phyloP scores from a whole-genome alignment of 495 filamentous ascomycete species.

The Penicillium atrosanguineum region DNA sequence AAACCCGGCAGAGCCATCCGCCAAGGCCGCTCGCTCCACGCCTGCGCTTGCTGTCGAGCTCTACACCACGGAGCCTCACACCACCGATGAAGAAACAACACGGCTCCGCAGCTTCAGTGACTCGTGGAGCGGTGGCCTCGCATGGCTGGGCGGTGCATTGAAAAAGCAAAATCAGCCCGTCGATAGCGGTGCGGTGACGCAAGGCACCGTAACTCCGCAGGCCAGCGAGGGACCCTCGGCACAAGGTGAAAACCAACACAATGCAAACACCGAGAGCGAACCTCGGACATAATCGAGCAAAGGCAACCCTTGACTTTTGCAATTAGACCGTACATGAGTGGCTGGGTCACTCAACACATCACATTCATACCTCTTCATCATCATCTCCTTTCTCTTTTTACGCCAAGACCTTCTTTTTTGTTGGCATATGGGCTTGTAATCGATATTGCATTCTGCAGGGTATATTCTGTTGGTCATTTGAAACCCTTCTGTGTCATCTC shows the following conservation, averaged over 20 bases:
- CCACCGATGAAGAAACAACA: constrained; percentile 18
- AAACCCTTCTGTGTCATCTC: constrained; percentile 7
- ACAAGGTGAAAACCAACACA: not conserved
- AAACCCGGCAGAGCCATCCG: constrained; percentile 17
- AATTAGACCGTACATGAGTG: constrained; percentile 18
- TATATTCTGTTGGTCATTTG: constrained; percentile 17
- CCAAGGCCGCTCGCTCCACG: constrained; percentile 27
- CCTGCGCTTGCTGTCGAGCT: constrained; percentile 22
- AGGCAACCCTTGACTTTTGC: not conserved
- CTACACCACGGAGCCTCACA: constrained; percentile 6
- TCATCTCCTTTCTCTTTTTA: constrained; percentile 1
- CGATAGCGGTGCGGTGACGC: constrained; percentile 15
- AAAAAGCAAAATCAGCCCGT: constrained; percentile 8
- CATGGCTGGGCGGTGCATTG: constrained; percentile 41
- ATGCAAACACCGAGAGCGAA: constrained; percentile 4
- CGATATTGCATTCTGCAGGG: constrained; percentile 25
- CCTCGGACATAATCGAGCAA: constrained; percentile 10
- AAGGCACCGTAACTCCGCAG: constrained; percentile 15
- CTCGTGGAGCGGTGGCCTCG: constrained; percentile 40
- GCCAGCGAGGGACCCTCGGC: constrained; percentile 1
- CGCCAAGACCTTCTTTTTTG: constrained; percentile 4
- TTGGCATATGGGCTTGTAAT: constrained; percentile 24
- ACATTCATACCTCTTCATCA: constrained; percentile 10
- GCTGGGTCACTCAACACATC: constrained; percentile 23
- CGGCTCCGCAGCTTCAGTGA: constrained; percentile 47